phyloP scores from a whole-genome alignment of 495 filamentous ascomycete genomes.

The Podospora sp. region DNA sequence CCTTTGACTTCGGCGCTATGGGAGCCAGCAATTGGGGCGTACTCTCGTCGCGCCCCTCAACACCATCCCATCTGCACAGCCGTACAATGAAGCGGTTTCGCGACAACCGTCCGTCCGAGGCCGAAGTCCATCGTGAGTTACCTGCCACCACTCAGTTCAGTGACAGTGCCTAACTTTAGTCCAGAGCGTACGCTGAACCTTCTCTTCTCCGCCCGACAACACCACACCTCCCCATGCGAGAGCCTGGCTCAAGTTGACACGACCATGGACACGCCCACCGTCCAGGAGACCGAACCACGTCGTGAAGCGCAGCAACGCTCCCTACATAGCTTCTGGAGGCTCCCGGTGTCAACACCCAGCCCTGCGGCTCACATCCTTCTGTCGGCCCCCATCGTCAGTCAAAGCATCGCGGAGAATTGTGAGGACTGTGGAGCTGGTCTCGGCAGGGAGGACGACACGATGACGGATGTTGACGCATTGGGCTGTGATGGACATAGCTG shows the following conservation, averaged over 20 bases:
- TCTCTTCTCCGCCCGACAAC: constrained; percentile 45
- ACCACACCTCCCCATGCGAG: not conserved
- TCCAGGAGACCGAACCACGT: constrained; percentile 17
- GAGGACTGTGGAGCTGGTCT: constrained; percentile 47
- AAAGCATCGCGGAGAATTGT: constrained; percentile 36
- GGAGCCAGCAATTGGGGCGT: constrained; percentile 24
- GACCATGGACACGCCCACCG: constrained; percentile 13
- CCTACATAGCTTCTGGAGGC: constrained; percentile 52
- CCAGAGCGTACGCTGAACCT: constrained; percentile 51
- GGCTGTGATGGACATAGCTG: constrained; percentile 35
- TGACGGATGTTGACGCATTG: constrained; percentile 28
- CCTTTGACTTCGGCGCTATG: constrained; percentile 35
- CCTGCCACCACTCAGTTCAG: too few relatives aligned
- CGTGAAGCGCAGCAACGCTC: constrained; percentile 40
- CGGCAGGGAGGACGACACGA: constrained; percentile 29
- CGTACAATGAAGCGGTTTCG: constrained; percentile 55
- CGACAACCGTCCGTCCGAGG: constrained; percentile 52
- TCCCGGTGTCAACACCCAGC: constrained; percentile 34
- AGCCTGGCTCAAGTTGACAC: constrained; percentile 13
- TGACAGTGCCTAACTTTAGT: not conserved
- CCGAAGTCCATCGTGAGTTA: constrained; percentile 50
- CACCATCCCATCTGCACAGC: constrained; percentile 40
- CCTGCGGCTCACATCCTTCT: constrained; percentile 16
- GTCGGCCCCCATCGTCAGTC: not conserved
- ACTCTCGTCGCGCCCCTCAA: constrained; percentile 27